Percentiles rank a stretch among this genome's conserved stretches.
These are phyloP conservation scores for Cordyceps fumosorosea DNA, from an alignment of 2,329 filamentous ascomycete species.

Conservation along the genomic window DNA sequence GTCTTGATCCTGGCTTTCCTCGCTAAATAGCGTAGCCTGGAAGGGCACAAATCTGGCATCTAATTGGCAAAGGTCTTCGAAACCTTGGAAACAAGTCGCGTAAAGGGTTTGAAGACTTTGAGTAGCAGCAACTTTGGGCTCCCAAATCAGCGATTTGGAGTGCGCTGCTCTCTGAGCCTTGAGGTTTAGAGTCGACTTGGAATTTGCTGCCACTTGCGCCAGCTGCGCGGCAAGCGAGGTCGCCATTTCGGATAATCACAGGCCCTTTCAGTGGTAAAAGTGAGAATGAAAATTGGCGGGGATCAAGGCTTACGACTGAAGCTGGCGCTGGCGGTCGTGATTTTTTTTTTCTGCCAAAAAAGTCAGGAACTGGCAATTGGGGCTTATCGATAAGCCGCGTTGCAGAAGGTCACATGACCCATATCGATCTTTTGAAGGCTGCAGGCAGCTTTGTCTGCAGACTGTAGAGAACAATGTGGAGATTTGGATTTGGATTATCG, in stretches of 20 bases:
- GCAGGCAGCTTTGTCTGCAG: neutral
- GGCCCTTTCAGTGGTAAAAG: neutral
- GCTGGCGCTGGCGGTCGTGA: neutral
- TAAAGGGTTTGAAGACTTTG: conserved; percentile 90
- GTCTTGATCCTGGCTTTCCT: conserved; percentile 86
- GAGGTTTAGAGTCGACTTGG: conserved; percentile 83
- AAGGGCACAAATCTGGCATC: conserved; percentile 75
- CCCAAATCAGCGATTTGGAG: conserved; percentile 92
- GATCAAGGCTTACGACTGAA: neutral
- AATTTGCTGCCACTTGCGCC: conserved; percentile 83
- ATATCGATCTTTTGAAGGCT: neutral
- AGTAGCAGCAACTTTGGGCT: conserved; percentile 71
- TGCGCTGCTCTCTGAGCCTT: conserved; percentile 90
- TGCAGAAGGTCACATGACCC: conserved; percentile 2
- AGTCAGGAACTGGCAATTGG: neutral
- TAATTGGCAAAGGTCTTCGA: conserved; percentile 81
- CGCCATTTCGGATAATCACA: conserved; percentile 49
- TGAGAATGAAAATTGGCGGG: conserved; percentile 1
- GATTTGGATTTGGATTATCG: neutral
- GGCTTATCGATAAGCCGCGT: conserved; percentile 9
- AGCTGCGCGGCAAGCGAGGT: conserved; percentile 89
- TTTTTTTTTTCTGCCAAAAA: conserved; percentile 11
- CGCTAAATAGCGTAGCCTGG: conserved; percentile 76
- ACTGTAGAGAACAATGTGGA: neutral
- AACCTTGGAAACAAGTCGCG: conserved; percentile 80